A percentile compares a stretch with the other conserved stretches of the same genome.
Conservation (phyloP, 148 eudicot species). For the Chenopodium berlandieri region DNA sequence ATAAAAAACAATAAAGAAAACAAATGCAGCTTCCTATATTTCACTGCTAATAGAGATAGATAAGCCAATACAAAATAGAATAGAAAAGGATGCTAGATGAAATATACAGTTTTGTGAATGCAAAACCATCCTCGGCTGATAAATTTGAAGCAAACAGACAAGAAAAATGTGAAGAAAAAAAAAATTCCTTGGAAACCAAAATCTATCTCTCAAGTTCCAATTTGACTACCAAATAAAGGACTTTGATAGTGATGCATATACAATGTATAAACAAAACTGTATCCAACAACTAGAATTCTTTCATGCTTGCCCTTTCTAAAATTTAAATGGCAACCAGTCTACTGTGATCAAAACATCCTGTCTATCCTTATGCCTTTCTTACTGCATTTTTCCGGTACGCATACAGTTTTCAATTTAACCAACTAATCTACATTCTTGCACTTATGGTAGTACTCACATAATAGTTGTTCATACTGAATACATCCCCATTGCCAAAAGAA, state of each 20-base stretch:
- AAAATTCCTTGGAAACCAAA: background rate
- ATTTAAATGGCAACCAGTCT: background rate
- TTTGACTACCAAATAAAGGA: background rate
- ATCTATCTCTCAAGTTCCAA: background rate
- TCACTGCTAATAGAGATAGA: background rate
- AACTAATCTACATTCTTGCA: background rate
- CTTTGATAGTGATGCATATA: background rate
- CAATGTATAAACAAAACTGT: background rate
- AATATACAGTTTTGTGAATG: background rate
- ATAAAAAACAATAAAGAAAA: background rate
- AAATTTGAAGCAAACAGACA: background rate
- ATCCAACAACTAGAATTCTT: background rate
- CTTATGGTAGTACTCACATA: background rate
- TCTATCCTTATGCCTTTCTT: background rate
- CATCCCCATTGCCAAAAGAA: background rate
- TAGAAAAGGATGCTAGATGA: background rate
- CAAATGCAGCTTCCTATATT: background rate
- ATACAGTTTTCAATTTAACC: background rate
- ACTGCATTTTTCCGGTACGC: background rate
- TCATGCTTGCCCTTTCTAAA: background rate
- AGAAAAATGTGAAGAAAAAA: background rate
- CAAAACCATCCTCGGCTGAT: background rate
- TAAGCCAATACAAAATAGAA: background rate
- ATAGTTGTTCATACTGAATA: no score
- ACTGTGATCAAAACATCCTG: background rate